These are phyloP conservation scores for Panus rudis DNA, from an alignment of 768 basidiomycete genomes.

Conservation along the genomic window DNA sequence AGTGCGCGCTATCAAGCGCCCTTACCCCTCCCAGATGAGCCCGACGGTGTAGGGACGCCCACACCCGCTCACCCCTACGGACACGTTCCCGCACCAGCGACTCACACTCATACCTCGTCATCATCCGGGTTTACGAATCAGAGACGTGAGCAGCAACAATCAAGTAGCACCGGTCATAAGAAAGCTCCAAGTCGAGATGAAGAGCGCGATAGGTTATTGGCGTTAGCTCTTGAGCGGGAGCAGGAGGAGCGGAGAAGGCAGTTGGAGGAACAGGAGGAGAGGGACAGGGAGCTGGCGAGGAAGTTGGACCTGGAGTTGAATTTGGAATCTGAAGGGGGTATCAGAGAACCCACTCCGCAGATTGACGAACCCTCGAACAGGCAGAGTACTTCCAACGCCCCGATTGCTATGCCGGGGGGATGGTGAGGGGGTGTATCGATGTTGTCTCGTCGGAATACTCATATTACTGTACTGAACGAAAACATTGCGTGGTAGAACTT, in stretches of 20 bases:
- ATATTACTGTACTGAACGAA: too few species aligned
- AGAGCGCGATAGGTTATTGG: slow-evolving; percentile 15
- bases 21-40: slow-evolving; percentile 39
- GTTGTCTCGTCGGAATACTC: too few species aligned
- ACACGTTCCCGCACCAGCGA: not conserved
- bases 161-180: not conserved
- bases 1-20: slow-evolving; percentile 45
- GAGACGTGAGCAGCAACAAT: not conserved
- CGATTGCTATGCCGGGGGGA: too few species aligned
- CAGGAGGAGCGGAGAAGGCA: slow-evolving; percentile 39
- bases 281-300: slow-evolving; percentile 39
- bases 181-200: slow-evolving; percentile 3
- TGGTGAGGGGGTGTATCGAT: too few species aligned
- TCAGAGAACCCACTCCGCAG: too few species aligned
- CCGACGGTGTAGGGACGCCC: slow-evolving; percentile 23
- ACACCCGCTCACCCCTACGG: slow-evolving; percentile 7
- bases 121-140: not conserved
- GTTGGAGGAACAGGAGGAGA: slow-evolving; percentile 31
- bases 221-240: slow-evolving; percentile 19
- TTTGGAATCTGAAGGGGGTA: slow-evolving; percentile 16
- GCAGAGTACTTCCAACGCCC: too few species aligned
- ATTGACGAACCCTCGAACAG: too few species aligned
- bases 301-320: slow-evolving; percentile 52
- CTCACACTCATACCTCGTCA: not conserved
- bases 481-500: too few species aligned